phyloP scores from a whole-genome alignment of 257 asterid genomes.

The Nicotiana paniculata region DNA sequence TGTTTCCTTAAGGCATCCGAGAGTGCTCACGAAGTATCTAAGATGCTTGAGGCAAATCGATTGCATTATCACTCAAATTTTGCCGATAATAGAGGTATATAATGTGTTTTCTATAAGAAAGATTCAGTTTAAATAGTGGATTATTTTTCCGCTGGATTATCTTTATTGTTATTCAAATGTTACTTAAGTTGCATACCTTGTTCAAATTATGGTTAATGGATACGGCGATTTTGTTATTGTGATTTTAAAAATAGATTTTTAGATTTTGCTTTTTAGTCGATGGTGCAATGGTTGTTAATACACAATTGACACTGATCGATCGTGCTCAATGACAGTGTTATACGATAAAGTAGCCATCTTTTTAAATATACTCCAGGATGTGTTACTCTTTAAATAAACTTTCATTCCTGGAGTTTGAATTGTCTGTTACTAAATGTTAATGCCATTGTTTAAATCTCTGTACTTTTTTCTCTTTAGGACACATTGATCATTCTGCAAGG shows the following conservation, averaged over 20 bases:
- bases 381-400: background rate
- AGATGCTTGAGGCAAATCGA: conserved; percentile 93
- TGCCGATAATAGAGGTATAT: conserved; percentile 78
- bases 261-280: background rate
- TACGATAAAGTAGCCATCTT: background rate
- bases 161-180: background rate
- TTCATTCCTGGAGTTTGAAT: background rate
- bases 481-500: conserved; percentile 88
- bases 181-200: background rate
- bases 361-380: background rate
- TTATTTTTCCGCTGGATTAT: background rate
- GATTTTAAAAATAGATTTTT: background rate
- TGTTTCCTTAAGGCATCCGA: conserved; percentile 84
- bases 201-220: background rate
- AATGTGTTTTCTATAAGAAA: background rate
- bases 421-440: background rate
- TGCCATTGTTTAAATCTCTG: conserved; percentile 4
- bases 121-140: background rate
- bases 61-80: conserved; percentile 94
- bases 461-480: conserved; percentile 40
- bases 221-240: background rate
- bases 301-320: background rate
- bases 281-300: background rate
- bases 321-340: background rate
- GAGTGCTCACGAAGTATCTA: conserved; percentile 84